These are phyloP conservation scores for Albatrellus ellisii DNA, from an alignment of 768 basidiomycete species.

Conservation along the genomic window DNA sequence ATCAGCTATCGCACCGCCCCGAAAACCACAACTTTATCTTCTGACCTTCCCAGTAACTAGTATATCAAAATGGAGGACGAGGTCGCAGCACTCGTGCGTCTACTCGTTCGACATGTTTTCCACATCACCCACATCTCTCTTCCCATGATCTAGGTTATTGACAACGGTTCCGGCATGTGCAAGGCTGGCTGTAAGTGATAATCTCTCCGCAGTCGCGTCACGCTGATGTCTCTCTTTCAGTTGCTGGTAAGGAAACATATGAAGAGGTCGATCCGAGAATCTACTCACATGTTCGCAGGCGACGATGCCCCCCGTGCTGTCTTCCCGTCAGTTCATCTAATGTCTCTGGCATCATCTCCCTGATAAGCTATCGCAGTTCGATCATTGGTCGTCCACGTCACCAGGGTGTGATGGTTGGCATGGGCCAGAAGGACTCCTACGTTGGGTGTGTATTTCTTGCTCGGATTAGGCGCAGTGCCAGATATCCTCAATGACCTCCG, in stretches of 20 bases:
- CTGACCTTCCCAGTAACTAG: slow-evolving; percentile 3
- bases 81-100: slow-evolving; percentile 40
- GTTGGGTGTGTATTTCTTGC: slow-evolving; percentile 54
- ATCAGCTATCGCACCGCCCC: too few relatives aligned
- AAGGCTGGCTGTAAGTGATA: slow-evolving; percentile 87
- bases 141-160: slow-evolving; percentile 47
- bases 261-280: too few relatives aligned
- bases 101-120: not conserved
- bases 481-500: too few relatives aligned
- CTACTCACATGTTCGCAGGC: slow-evolving; percentile 32
- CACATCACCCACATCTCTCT: not conserved
- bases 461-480: too few relatives aligned
- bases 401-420: slow-evolving; percentile 93
- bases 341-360: slow-evolving; percentile 7
- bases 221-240: slow-evolving; percentile 79
- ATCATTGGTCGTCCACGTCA: slow-evolving; percentile 94
- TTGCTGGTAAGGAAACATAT: slow-evolving; percentile 24
- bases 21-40: not conserved
- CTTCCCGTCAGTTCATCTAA: slow-evolving; percentile 61
- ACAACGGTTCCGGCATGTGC: slow-evolving; percentile 99
- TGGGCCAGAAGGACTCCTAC: slow-evolving; percentile 95
- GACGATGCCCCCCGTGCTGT: slow-evolving; percentile 95
- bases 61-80: slow-evolving; percentile 45
- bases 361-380: slow-evolving; percentile 34
- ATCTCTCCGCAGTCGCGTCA: slow-evolving; percentile 15